These are phyloP conservation scores for Plasmodium yoelii DNA, from an alignment of 169 alveolate genomes.

Conservation along the genomic window DNA sequence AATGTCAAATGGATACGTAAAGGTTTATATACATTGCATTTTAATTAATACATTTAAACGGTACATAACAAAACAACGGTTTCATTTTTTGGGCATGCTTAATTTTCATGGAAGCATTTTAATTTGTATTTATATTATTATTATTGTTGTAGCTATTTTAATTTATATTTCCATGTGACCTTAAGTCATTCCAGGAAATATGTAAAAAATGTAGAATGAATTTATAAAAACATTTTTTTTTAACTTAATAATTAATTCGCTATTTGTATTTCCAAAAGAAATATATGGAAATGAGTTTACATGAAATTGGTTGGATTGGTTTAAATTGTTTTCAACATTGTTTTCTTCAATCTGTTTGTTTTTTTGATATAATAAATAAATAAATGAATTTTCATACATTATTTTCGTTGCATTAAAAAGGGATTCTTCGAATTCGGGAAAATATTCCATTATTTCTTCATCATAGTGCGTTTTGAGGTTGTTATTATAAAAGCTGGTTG, in stretches of 20 bases:
- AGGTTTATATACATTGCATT: no score
- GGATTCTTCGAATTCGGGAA: slow-evolving; percentile 31
- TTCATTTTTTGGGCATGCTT: no score
- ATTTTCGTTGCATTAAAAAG: slow-evolving; percentile 53
- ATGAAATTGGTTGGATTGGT: neutral
- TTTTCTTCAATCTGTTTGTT: neutral
- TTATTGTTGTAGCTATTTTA: neutral
- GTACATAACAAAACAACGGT: no score
- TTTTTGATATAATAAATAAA: slow-evolving; percentile 37
- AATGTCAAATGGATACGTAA: no score
- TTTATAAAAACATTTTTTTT: slow-evolving; percentile 53
- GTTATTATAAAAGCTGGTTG: neutral
- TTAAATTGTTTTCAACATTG: slow-evolving; percentile 1
- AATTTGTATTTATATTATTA: neutral
- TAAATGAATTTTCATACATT: slow-evolving; percentile 45
- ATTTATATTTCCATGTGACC: neutral
- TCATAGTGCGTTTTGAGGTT: neutral
- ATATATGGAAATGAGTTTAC: neutral
- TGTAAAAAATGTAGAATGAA: slow-evolving; percentile 37
- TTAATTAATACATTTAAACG: no score
- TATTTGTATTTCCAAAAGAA: slow-evolving; percentile 9
- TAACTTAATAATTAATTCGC: slow-evolving; percentile 23
- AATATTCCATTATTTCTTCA: slow-evolving; percentile 19
- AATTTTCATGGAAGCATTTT: neutral
- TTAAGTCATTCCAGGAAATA: neutral